phyloP scores from a whole-genome alignment of 2,329 filamentous ascomycete species.

The Plectosphaerella cucumerina region DNA sequence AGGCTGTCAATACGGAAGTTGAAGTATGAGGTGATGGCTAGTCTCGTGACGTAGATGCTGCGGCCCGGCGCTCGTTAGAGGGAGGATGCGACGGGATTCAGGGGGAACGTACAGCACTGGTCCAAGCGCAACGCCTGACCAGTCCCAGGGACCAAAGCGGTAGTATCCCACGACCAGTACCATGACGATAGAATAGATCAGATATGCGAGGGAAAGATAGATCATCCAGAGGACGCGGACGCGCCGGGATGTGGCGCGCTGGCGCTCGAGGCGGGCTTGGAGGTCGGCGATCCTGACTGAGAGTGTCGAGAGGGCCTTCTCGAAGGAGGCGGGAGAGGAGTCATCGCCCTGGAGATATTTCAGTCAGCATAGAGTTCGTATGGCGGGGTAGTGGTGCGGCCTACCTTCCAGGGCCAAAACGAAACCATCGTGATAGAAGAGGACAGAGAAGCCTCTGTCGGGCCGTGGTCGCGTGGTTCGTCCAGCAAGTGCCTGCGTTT shows the following conservation, averaged over 20 bases:
- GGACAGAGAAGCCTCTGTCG: neutral
- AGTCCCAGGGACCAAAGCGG: constrained; percentile 73
- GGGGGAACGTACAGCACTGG: constrained; percentile 63
- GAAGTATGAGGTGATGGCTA: constrained; percentile 65
- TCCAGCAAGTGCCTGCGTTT: too few relatives aligned
- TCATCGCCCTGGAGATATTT: constrained; percentile 57
- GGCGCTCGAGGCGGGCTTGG: constrained; percentile 67
- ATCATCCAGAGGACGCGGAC: constrained; percentile 84
- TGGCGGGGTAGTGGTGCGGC: constrained; percentile 13
- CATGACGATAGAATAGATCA: constrained; percentile 78
- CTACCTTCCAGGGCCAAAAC: constrained; percentile 80
- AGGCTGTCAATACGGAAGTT: constrained; percentile 73
- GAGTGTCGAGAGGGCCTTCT: constrained; percentile 81
- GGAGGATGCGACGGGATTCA: neutral
- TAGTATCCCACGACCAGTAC: constrained; percentile 80
- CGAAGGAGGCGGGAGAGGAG: constrained; percentile 85
- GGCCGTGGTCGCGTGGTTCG: neutral
- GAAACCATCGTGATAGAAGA: constrained; percentile 62
- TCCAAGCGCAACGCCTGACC: constrained; percentile 71
- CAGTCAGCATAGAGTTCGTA: neutral
- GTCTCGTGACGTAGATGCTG: constrained; percentile 78
- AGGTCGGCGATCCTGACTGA: constrained; percentile 77
- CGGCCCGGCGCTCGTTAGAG: neutral
- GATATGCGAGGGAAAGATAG: constrained; percentile 86
- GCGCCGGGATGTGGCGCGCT: constrained; percentile 69